Conservation (phyloP, 495 filamentous ascomycete genomes). For the Delitschia confertaspora region DNA sequence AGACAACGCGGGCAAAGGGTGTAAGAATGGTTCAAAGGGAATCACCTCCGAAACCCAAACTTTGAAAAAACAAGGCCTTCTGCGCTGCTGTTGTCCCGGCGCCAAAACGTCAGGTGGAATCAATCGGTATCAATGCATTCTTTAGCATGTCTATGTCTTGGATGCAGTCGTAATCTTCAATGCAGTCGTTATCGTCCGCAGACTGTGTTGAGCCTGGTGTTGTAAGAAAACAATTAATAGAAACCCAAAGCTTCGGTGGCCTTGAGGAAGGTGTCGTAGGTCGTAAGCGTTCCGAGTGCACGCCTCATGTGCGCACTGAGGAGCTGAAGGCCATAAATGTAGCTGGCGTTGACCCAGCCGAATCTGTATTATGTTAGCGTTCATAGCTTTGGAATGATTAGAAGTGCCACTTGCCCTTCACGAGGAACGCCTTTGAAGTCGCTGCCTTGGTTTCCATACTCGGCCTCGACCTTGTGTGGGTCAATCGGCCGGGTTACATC, state of each 20-base stretch:
- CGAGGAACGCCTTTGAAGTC: slow-evolving; percentile 90
- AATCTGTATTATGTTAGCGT: slow-evolving; percentile 53
- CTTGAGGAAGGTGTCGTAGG: slow-evolving; percentile 64
- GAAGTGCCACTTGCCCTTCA: slow-evolving; percentile 62
- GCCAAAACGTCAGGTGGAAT: no score
- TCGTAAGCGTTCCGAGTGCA: slow-evolving; percentile 73
- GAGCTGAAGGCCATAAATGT: slow-evolving; percentile 78
- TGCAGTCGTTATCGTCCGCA: no score
- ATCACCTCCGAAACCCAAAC: no score
- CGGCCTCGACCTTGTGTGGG: slow-evolving; percentile 85
- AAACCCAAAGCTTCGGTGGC: slow-evolving; percentile 36
- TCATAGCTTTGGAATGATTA: slow-evolving; percentile 5
- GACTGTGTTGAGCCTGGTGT: no score
- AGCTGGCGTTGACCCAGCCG: slow-evolving; percentile 97
- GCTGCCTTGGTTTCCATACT: slow-evolving; percentile 92
- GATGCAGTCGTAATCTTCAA: no score
- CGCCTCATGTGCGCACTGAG: slow-evolving; percentile 76
- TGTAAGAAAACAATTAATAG: not conserved
- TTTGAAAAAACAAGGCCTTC: no score
- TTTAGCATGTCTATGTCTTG: no score
- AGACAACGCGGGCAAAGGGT: no score
- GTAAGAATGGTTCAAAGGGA: no score
- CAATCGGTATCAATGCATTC: no score
- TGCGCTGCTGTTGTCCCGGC: no score
- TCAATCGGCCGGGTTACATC: slow-evolving; percentile 84